Evolutionary conservation across 1,139 yeast genomes (phyloP), one percentile per base, ranked within the genome.

Genomic region (Pichia sp.): DNA sequence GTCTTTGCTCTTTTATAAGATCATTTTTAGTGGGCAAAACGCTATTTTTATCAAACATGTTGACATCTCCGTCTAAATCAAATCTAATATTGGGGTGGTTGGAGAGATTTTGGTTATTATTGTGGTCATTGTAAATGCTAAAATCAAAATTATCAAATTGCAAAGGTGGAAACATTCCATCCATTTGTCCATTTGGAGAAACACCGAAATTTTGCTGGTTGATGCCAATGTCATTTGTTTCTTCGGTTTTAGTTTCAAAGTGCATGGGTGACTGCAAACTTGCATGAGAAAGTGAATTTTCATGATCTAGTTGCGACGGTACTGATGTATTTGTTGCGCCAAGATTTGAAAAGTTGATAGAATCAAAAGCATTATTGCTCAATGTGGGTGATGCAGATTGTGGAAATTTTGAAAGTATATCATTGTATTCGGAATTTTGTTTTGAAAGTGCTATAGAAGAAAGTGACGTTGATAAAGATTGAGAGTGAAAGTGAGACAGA

Each of bases 61-160:
- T 50, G 31, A 54, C 28, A 48, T 55, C 59, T 1, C 58, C 58
- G 24, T 55, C 58, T 11, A 51, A 21, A 42, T 55, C 59, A 34
- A 53, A 48, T 31, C 43, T 42, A 14, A 41, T 12, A 34, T 39
- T n/a, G 20, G 31, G 28, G 24, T 41, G 32, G 5, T 41, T 41
- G 6, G 45, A 41, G 26, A 38, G 22, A 6, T 39, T 28, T 14
- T 40, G 39, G 15, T 35, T 36, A 18, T 39, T 36, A 8, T 28
- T 34, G 5, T 19, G 18, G 25, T 35, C 24, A n/a, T n/a, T n/a
- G n/a, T n/a, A n/a, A n/a, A n/a, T n/a, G n/a, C n/a, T n/a, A 5
- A 36, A 35, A 3, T n/a, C 20, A 32, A 23, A 42, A 25, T 33
- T 15, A 21, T 35, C 32, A 3, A 17, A 17, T 17, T 30, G n/a